Evolutionary conservation across 192 early-diverging fungal genomes (phyloP).

Genomic region (Linnemannia hyalina): DNA sequence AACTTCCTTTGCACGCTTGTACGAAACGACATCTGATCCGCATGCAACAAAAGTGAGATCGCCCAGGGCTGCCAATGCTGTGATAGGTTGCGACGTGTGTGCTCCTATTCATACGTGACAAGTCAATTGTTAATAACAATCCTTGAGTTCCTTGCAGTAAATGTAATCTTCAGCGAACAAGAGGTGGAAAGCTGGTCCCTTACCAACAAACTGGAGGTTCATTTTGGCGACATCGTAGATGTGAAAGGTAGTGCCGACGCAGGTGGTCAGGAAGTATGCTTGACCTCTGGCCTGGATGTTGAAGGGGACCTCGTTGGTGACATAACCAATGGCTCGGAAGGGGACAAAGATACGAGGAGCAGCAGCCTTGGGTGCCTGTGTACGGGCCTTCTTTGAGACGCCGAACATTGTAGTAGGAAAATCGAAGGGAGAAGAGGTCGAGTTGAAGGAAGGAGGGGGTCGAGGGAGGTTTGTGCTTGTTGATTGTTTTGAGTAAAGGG

Average conservation of each 20-base stretch:
- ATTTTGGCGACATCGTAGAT: constrained; percentile 90
- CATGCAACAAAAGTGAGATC: constrained; percentile 84
- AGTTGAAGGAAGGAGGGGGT: background rate
- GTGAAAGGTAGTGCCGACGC: constrained; percentile 91
- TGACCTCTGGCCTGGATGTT: constrained; percentile 83
- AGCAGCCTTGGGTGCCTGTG: constrained; percentile 43
- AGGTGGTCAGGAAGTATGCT: constrained; percentile 85
- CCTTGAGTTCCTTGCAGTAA: background rate
- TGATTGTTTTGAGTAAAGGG: background rate
- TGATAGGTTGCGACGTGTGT: constrained; percentile 74
- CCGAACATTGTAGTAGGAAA: constrained; percentile 37
- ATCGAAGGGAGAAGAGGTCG: background rate
- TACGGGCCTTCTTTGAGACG: constrained; percentile 54
- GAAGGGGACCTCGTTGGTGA: constrained; percentile 86
- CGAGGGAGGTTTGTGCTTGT: background rate
- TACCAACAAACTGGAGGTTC: constrained; percentile 81
- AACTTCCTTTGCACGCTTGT: constrained; percentile 79
- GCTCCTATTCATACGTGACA: constrained; percentile 56
- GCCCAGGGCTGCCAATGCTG: constrained; percentile 75
- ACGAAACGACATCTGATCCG: constrained; percentile 71
- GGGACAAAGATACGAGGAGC: constrained; percentile 80
- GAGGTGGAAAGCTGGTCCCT: background rate
- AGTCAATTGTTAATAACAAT: constrained; percentile 1
- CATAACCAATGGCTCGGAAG: constrained; percentile 93
- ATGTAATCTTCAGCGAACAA: background rate